phyloP scores from a whole-genome alignment of 202 grass and related monocot species.

The Musa balbisiana region DNA sequence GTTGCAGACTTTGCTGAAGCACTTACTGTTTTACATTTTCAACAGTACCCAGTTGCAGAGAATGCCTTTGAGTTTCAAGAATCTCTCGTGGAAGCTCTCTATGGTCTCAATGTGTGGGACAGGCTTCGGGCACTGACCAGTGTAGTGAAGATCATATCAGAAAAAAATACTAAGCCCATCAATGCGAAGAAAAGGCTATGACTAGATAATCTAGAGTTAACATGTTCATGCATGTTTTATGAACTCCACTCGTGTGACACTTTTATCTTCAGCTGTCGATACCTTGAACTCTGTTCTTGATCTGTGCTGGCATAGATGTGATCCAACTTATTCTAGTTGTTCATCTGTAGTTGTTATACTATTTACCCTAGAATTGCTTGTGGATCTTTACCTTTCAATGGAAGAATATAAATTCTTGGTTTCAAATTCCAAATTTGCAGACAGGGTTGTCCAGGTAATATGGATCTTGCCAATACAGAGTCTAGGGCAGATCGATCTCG shows the following conservation, averaged over 20 bases:
- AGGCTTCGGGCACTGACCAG: constrained; percentile 61
- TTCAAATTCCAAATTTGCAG: too few relatives aligned
- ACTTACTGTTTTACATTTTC: background rate
- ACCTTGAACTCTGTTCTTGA: background rate
- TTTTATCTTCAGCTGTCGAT: background rate
- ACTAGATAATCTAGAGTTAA: background rate
- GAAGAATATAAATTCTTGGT: too few relatives aligned
- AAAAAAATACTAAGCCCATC: constrained; percentile 36
- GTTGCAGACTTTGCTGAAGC: constrained; percentile 18
- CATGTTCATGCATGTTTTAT: background rate
- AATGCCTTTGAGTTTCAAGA: constrained; percentile 88
- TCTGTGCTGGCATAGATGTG: background rate
- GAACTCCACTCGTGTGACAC: background rate
- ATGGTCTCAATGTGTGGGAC: constrained; percentile 74
- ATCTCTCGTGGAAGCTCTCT: constrained; percentile 74
- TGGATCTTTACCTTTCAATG: too few relatives aligned
- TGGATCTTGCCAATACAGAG: too few relatives aligned
- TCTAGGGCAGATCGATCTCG: too few relatives aligned
- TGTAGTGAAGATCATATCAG: constrained; percentile 70
- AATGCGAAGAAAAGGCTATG: constrained; percentile 44
- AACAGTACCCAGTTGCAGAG: constrained; percentile 84
- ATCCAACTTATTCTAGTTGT: background rate
- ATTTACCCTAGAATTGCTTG: too few relatives aligned
- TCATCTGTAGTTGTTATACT: too few relatives aligned
- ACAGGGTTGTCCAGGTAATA: too few relatives aligned